Conservation (phyloP, 1,284 basidiomycete genomes). For the Naganishia albida region DNA sequence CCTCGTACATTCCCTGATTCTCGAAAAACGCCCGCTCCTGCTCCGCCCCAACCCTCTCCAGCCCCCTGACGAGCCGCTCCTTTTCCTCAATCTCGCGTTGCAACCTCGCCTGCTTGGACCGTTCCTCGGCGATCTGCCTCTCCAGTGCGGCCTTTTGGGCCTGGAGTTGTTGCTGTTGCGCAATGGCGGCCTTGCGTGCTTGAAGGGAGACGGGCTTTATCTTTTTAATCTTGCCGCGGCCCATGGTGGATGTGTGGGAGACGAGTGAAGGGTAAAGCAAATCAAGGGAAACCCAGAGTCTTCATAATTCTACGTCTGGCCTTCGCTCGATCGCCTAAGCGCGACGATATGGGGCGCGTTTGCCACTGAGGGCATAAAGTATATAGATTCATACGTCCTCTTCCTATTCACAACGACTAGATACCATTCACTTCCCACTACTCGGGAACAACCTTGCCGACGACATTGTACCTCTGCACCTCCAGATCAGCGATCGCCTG, state of each 20-base stretch:
- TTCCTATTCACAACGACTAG: neutral
- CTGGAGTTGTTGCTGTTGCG: slow-evolving; percentile 26
- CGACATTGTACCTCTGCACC: slow-evolving; percentile 74
- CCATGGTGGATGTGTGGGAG: slow-evolving; percentile 5
- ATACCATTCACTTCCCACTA: neutral
- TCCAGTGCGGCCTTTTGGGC: slow-evolving; percentile 24
- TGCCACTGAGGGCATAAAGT: slow-evolving; percentile 10
- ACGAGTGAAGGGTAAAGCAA: neutral
- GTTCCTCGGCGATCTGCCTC: slow-evolving; percentile 25
- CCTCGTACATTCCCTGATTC: neutral
- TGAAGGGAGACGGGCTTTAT: slow-evolving; percentile 27
- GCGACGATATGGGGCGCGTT: neutral
- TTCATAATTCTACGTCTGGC: neutral
- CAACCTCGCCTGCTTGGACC: slow-evolving; percentile 26
- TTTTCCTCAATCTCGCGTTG: slow-evolving; percentile 27
- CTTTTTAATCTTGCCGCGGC: slow-evolving; percentile 29
- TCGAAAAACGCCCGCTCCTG: neutral
- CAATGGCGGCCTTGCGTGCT: slow-evolving; percentile 25
- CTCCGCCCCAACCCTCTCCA: slow-evolving; percentile 12
- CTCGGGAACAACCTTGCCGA: slow-evolving; percentile 61
- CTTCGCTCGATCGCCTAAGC: neutral
- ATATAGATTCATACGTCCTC: neutral
- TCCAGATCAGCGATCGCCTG: slow-evolving; percentile 24
- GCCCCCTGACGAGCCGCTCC: slow-evolving; percentile 12
- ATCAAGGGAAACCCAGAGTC: neutral